phyloP scores from a whole-genome alignment of 352 stramenopile genomes.

The Globisporangium cylindrosporum region DNA sequence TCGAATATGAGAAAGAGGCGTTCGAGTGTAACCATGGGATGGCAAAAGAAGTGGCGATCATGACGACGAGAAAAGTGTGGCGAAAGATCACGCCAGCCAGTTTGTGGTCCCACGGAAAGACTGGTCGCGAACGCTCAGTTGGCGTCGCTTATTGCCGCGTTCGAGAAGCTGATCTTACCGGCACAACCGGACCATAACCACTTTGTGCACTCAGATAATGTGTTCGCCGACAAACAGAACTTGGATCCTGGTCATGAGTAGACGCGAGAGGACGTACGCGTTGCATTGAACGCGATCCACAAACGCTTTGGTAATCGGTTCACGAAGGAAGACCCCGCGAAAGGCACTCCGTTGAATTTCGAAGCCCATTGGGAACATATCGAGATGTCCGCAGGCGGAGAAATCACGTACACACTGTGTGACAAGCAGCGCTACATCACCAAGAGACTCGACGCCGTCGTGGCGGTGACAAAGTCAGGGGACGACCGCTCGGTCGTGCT shows the following conservation, averaged over 20 bases:
- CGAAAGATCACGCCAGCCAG: no score
- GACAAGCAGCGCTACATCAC: background rate
- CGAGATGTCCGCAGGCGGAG: background rate
- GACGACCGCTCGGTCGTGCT: background rate
- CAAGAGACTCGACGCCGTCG: background rate
- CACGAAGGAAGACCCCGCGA: background rate
- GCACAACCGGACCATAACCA: no score
- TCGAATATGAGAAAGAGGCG: background rate
- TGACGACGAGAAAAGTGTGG: no score
- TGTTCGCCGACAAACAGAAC: background rate
- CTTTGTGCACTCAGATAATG: no score
- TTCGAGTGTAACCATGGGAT: no score
- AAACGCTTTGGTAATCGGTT: conserved; percentile 3
- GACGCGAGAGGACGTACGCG: conserved; percentile 5
- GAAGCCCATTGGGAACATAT: conserved; percentile 6
- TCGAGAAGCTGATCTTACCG: background rate
- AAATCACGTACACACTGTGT: background rate
- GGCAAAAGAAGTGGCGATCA: no score
- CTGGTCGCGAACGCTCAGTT: background rate
- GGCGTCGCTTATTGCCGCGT: background rate
- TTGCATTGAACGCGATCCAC: conserved; percentile 3
- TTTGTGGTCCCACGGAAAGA: no score
- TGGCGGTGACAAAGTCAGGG: background rate
- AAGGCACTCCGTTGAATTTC: background rate
- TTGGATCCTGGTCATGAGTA: background rate